Evolutionary conservation across 345 rosid species (phyloP).

Genomic region (Pistacia vera): DNA sequence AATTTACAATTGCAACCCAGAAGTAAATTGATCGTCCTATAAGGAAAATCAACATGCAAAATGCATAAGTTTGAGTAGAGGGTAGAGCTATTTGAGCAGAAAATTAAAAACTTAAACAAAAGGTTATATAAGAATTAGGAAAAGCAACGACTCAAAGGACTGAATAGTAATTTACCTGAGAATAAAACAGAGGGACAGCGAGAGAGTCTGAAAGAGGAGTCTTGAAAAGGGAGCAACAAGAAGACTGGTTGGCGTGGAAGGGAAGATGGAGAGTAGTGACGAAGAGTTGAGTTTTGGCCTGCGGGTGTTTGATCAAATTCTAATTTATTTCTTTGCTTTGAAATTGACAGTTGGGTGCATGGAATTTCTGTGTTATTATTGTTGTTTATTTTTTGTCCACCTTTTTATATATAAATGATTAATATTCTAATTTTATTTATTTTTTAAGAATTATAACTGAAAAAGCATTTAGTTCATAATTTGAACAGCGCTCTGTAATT

Average conservation of each 20-base stretch:
- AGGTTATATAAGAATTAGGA: neutral
- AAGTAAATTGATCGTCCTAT: neutral
- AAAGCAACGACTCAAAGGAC: neutral
- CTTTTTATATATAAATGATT: no score
- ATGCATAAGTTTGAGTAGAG: neutral
- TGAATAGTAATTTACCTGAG: neutral
- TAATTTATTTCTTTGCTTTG: no score
- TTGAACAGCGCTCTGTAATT: no score
- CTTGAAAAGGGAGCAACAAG: neutral
- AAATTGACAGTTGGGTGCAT: neutral
- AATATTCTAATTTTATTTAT: no score
- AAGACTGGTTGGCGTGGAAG: neutral
- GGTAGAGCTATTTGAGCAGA: slow-evolving; percentile 1
- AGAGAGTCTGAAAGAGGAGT: neutral
- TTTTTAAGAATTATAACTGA: no score
- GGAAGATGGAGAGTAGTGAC: neutral
- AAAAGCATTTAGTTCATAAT: no score
- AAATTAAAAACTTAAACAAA: neutral
- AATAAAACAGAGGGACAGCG: neutral
- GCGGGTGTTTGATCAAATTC: neutral
- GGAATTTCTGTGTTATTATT: neutral
- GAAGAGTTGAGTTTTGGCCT: neutral
- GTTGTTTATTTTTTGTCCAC: no score
- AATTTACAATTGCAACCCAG: neutral
- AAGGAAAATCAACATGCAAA: neutral